A percentile compares a stretch with the other conserved stretches of the same genome.
Conservation (phyloP, 257 asterid genomes). For the Paraleonurus japonicus region DNA sequence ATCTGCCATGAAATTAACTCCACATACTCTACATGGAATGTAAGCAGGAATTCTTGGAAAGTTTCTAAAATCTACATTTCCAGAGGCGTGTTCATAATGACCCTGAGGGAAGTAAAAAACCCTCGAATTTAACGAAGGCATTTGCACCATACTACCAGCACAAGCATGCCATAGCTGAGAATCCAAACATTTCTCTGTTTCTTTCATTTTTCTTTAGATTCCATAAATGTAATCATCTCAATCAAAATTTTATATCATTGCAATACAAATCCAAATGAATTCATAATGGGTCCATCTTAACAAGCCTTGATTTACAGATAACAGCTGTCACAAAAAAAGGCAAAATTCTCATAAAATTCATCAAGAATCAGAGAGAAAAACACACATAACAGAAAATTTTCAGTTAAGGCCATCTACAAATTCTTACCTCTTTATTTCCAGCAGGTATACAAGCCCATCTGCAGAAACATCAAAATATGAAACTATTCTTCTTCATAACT, state of each 20-base stretch:
- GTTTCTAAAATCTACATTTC: conserved; percentile 55
- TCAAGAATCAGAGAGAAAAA: conserved; percentile 3
- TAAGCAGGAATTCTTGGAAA: conserved; percentile 52
- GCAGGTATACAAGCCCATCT: conserved; percentile 29
- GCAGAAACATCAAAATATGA: conserved; percentile 26
- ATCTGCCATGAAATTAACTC: conserved; percentile 78
- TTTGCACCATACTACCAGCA: conserved; percentile 95
- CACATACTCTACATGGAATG: conserved; percentile 54
- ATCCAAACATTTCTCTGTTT: conserved; percentile 65
- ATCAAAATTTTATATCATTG: not conserved
- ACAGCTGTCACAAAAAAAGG: conserved; percentile 32
- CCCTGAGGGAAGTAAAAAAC: conserved; percentile 97
- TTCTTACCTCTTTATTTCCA: conserved; percentile 39
- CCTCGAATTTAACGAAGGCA: conserved; percentile 60
- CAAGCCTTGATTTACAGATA: not conserved
- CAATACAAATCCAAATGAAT: conserved; percentile 23
- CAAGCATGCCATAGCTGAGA: conserved; percentile 99
- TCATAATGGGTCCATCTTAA: no score
- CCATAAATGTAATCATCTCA: conserved; percentile 65
- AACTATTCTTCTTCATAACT: conserved; percentile 13
- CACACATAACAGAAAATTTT: not conserved
- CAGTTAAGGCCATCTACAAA: conserved; percentile 6
- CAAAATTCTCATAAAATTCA: conserved; percentile 8
- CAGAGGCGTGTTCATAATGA: conserved; percentile 74
- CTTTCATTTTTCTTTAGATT: conserved; percentile 53